Percentiles rank a stretch among this genome's conserved stretches.
phyloP scores from a whole-genome alignment of 1,284 basidiomycete genomes.

The Cutaneotrichosporon cutaneum region DNA sequence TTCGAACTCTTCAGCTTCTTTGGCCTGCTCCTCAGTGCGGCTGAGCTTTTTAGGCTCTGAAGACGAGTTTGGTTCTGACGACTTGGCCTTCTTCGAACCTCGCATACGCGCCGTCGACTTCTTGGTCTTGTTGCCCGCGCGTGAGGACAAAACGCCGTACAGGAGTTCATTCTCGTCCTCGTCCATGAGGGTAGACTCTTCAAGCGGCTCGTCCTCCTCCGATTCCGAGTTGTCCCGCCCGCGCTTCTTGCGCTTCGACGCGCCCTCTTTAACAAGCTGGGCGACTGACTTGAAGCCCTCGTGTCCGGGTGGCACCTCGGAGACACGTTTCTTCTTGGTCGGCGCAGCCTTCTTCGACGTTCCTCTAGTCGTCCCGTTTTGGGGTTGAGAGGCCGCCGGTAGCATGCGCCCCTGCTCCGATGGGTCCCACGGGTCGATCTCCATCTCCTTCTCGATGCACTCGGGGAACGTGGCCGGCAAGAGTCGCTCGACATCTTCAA shows the following conservation, averaged over 20 bases:
- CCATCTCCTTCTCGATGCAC: slow-evolving; percentile 75
- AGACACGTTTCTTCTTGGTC: slow-evolving; percentile 32
- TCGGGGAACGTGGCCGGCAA: slow-evolving; percentile 76
- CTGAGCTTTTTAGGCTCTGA: neutral
- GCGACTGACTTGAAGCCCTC: slow-evolving; percentile 50
- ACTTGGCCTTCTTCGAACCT: slow-evolving; percentile 15
- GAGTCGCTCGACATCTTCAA: slow-evolving; percentile 83
- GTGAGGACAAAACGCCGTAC: neutral
- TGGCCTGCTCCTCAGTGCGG: slow-evolving; percentile 7
- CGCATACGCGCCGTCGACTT: slow-evolving; percentile 1
- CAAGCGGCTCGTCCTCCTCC: slow-evolving; percentile 1
- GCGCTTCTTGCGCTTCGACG: slow-evolving; percentile 23
- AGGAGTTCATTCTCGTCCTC: slow-evolving; percentile 21
- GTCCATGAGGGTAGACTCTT: slow-evolving; percentile 15
- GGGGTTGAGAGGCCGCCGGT: slow-evolving; percentile 18
- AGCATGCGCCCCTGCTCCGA: slow-evolving; percentile 36
- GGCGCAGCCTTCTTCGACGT: slow-evolving; percentile 23
- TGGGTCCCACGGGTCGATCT: slow-evolving; percentile 50
- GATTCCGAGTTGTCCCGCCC: slow-evolving; percentile 17
- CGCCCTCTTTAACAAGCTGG: slow-evolving; percentile 36
- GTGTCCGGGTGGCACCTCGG: slow-evolving; percentile 44
- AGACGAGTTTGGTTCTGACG: neutral
- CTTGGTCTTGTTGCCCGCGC: neutral
- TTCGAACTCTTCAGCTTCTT: slow-evolving; percentile 8
- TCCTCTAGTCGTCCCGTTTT: neutral